Conservation (phyloP, 352 stramenopile species). For the Globisporangium yorkense region DNA sequence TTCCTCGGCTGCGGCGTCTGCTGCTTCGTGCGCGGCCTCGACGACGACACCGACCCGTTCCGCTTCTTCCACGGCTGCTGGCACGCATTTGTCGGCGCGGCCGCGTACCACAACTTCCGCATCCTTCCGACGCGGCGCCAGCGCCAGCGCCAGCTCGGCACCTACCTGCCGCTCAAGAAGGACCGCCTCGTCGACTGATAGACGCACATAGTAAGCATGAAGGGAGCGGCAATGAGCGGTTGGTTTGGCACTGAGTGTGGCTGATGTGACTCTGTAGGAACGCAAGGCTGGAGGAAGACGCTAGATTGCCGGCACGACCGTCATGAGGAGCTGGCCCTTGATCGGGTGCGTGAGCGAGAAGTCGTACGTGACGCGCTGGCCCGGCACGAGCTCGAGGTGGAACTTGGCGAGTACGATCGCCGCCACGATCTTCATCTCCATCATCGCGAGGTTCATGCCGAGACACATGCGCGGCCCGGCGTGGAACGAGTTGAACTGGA, state of each 20-base stretch:
- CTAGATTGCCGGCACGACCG: background rate
- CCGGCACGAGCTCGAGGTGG: constrained; percentile 27
- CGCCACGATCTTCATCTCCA: constrained; percentile 80
- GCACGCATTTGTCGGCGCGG: constrained; percentile 66
- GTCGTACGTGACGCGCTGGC: constrained; percentile 35
- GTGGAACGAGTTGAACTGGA: constrained; percentile 71
- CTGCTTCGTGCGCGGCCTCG: constrained; percentile 58
- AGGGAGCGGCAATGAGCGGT: too few species aligned
- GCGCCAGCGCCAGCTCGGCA: constrained; percentile 2
- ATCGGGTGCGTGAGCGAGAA: constrained; percentile 30
- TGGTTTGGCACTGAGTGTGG: too few species aligned
- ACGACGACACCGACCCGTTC: constrained; percentile 72
- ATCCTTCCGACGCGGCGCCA: constrained; percentile 32
- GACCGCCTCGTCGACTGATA: constrained; percentile 5
- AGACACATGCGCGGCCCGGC: constrained; percentile 63
- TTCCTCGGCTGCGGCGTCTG: constrained; percentile 37
- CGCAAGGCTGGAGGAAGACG: background rate
- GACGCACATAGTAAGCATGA: too few species aligned
- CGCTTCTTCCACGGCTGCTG: constrained; percentile 81
- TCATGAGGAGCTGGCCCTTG: constrained; percentile 2
- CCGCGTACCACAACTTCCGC: constrained; percentile 68
- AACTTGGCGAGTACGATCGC: constrained; percentile 55
- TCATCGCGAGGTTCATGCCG: constrained; percentile 67
- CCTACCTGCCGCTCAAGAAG: constrained; percentile 34
- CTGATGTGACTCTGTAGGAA: too few species aligned